Base-by-base conservation (phyloP, 495 filamentous ascomycete genomes). In the Penicillium crystallinum region DNA sequence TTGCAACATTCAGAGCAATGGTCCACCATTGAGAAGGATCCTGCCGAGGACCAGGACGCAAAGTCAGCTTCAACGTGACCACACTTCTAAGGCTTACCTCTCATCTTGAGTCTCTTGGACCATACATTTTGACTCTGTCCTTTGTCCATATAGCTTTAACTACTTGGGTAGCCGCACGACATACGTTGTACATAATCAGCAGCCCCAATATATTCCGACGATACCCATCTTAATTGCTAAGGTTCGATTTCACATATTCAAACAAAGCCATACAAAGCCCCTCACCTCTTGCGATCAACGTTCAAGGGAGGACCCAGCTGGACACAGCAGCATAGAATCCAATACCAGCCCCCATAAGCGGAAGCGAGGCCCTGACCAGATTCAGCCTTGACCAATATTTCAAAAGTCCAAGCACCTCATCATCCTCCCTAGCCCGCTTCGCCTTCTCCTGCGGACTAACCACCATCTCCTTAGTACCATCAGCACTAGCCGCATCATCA, bases 1-100 rank as follows among this genome's bases (percentile, higher is more conserved):
- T 53, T 75, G 15, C 60, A 70, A 8, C 62, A 72, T 46, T 73
- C 72, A 6, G 63, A 39, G 40, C 58, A 69, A 45, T 74, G 72
- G 70, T 71, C 69, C 10, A 63, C 62, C 7, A 51, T 72, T 30
- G 68, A 72, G 10, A 49, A 64, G 14, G 61, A 67, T 11, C 45
- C 59, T 25, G 49, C 41, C 9, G 58, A 37, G 2, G 11, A 42
- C 30, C 19, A 21, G n/a, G 17, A 34, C 21, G 2, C 6, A 21
- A 35, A 42, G 29, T 17, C 37, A 14, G 18, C 37, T 14, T 34
- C 37, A 9, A 12, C 38, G 4, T 31, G 11, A 25, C 29, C 11
- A 22, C 19, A 17, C 6, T 6, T 6, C 4, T 27, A 7, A 35
- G 19, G 38, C 9, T 8, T n/a, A 12, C 27, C n/a, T n/a, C n/a